Percentiles rank a stretch among this genome's conserved stretches.
Evolutionary conservation across 2,329 filamentous ascomycete genomes (phyloP).

Genomic region (Grosmannia serpens): DNA sequence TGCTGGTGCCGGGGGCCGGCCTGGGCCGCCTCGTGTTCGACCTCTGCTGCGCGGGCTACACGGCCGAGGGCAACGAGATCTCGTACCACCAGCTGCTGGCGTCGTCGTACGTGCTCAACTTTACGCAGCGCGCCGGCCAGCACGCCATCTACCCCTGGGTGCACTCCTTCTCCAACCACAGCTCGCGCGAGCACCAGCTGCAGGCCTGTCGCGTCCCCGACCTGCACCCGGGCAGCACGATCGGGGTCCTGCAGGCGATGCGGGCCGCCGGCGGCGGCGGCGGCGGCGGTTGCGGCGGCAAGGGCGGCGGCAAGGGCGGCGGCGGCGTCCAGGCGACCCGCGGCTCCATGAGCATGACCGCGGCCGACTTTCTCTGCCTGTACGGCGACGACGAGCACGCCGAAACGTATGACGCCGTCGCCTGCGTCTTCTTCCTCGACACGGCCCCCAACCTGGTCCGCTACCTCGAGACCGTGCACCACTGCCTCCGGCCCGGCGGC

Average conservation of each 20-base stretch:
- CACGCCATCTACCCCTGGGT: conserved; percentile 79
- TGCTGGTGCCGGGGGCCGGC: conserved; percentile 84
- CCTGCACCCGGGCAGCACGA: conserved; percentile 53
- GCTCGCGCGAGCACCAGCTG: conserved; percentile 62
- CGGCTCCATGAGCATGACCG: conserved; percentile 85
- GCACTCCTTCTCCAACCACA: conserved; percentile 78
- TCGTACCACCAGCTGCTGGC: conserved; percentile 94
- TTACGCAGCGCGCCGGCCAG: conserved; percentile 44
- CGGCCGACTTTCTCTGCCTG: conserved; percentile 82
- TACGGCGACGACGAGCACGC: conserved; percentile 56
- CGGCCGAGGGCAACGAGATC: conserved; percentile 84
- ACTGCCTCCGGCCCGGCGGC: conserved; percentile 67
- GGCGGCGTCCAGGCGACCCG: no score
- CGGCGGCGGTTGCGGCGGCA: conserved; percentile 13
- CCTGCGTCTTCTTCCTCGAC: conserved; percentile 92
- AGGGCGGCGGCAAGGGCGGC: no score
- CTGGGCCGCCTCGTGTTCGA: conserved; percentile 85
- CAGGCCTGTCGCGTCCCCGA: conserved; percentile 67
- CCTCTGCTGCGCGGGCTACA: conserved; percentile 60
- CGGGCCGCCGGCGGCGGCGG: conserved; percentile 10
- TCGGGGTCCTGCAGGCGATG: conserved; percentile 33
- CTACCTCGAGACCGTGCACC: conserved; percentile 73
- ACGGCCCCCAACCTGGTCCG: conserved; percentile 87
- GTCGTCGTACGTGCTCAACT: conserved; percentile 65
- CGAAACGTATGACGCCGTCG: conserved; percentile 65